Evolutionary conservation across 768 basidiomycete genomes (phyloP).

Genomic region (Arthromyces matolae): DNA sequence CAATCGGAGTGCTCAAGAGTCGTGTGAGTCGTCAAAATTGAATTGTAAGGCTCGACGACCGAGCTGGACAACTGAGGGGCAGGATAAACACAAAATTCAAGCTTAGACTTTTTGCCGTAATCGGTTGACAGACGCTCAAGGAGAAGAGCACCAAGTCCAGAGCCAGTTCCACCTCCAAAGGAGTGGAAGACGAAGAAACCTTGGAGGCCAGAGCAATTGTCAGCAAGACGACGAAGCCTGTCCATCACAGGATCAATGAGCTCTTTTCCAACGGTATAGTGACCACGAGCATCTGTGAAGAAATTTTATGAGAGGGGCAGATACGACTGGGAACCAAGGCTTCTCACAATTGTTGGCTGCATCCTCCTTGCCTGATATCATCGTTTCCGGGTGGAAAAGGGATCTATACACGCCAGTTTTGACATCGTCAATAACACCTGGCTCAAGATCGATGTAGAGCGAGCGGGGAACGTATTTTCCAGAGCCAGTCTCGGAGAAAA

Average conservation of each 20-base stretch:
- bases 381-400: constrained; percentile 98
- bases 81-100: constrained; percentile 98
- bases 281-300: constrained; percentile 86
- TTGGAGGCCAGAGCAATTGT: constrained; percentile 97
- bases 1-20: constrained; percentile 99
- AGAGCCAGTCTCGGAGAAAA: constrained; percentile 96
- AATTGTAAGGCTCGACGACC: constrained; percentile 99
- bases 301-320: neutral
- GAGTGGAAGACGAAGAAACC: constrained; percentile 99
- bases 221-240: constrained; percentile 92
- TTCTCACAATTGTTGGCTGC: constrained; percentile 95
- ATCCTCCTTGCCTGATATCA: constrained; percentile 98
- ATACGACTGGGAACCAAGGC: neutral
- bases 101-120: constrained; percentile 99
- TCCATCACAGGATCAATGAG: constrained; percentile 97
- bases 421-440: constrained; percentile 97
- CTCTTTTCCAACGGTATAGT: constrained; percentile 99
- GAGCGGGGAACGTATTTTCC: constrained; percentile 98
- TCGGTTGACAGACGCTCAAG: constrained; percentile 96
- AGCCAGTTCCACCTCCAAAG: constrained; percentile 99
- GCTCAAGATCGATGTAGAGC: constrained; percentile 95
- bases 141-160: constrained; percentile 96
- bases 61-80: constrained; percentile 93
- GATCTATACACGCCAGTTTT: constrained; percentile 92
- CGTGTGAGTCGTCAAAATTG: constrained; percentile 95